Conservation (phyloP, 805 yeast genomes). For the Kodamaea fukazawae region DNA sequence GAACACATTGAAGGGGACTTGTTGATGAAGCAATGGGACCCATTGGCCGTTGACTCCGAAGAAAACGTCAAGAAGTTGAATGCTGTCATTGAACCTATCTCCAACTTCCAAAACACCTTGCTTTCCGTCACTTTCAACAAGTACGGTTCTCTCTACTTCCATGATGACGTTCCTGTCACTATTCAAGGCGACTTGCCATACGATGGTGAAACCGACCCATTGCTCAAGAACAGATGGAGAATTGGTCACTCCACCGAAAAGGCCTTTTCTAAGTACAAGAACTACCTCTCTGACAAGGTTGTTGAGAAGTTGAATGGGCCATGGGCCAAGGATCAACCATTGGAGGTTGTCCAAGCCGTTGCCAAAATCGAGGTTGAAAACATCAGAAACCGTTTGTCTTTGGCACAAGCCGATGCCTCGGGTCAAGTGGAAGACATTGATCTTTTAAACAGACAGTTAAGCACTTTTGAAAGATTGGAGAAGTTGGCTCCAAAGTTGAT, state of each 20-base stretch:
- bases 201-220: conserved; percentile 58
- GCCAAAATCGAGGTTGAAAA: conserved; percentile 67
- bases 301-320: conserved; percentile 68
- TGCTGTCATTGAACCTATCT: conserved; percentile 67
- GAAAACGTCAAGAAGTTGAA: conserved; percentile 49
- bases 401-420: conserved; percentile 54
- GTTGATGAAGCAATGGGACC: conserved; percentile 89
- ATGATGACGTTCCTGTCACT: conserved; percentile 56
- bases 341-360: conserved; percentile 60
- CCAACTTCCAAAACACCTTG: conserved; percentile 59
- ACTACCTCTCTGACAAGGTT: conserved; percentile 47
- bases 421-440: conserved; percentile 42
- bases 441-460: conserved; percentile 47
- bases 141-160: conserved; percentile 81
- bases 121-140: conserved; percentile 60
- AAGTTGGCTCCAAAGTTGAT: conserved; percentile 58
- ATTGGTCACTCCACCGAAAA: conserved; percentile 89
- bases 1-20: conserved; percentile 78
- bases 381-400: conserved; percentile 50
- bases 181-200: conserved; percentile 48
- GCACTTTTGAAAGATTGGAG: conserved; percentile 60
- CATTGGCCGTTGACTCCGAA: conserved; percentile 61
- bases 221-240: conserved; percentile 69
- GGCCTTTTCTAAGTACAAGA: conserved; percentile 68
- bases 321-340: conserved; percentile 59